Base-by-base conservation (phyloP, 129 eudicot species). In the Centrapalus pauciflorus region DNA sequence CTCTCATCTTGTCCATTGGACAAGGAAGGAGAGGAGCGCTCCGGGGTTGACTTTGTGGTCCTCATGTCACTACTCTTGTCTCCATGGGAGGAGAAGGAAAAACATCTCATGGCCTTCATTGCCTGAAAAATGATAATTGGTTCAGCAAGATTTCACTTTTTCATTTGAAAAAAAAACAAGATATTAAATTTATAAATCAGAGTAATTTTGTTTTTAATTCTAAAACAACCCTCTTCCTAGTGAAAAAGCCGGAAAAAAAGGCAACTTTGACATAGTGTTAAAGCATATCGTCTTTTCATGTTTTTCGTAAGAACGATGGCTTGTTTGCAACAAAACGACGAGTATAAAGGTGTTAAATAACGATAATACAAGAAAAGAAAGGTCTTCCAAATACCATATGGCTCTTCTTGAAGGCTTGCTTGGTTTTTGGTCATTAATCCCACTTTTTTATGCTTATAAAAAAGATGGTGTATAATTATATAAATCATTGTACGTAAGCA, bases 61-160 rank as follows among this genome's bases (percentile, higher is more conserved):
- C 67, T 79, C 8, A 64, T 77, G 51, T 79, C 84, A 30, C 69
- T 80, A 38, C 20, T 64, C 75, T 76, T 87, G 41, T 71, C 73
- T 59, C 76, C 66, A 62, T 73, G 78, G 45, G 84, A 55, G 20
- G 37, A 72, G 75, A 76, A 88, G 13, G 69, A 75, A 73, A 88
- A 88, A 74, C 96, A 88, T 86, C 79, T 75, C 96, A 88, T 88
- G 12, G 48, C 49, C 76, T 41, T 65, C 79, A 75, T 75, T 48
- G 50, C 61, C 52, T 54, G 61, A 45, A 52, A 51, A 73, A 2
- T 14, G 20, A 76, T 33, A 29, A 16, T 35, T 50, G 19, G 25
- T 33, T 27, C 35, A 6, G 59, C 57, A 73, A 34, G 24, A 49
- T 45, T 45, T 45, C 0, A 1, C 52, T 4, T 7, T 23, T 23